These are phyloP conservation scores for Themeda triandra DNA, from an alignment of 176 grass and related monocot species.

Conservation along the genomic window DNA sequence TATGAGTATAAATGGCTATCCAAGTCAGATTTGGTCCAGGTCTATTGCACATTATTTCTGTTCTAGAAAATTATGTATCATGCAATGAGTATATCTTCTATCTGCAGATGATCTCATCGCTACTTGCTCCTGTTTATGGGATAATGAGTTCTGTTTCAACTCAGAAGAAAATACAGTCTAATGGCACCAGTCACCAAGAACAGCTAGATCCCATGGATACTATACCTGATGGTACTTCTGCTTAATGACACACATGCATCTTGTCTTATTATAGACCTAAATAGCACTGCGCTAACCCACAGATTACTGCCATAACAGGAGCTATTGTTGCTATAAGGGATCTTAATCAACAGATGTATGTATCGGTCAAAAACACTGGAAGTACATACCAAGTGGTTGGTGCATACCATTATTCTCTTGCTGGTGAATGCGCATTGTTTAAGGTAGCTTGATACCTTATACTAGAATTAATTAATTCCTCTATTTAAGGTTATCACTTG, in stretches of 20 bases:
- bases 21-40: slow-evolving; percentile 12
- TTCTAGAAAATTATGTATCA: not conserved
- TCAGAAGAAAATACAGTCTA: slow-evolving; percentile 34
- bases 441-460: slow-evolving; percentile 40
- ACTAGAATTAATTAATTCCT: slow-evolving; percentile 12
- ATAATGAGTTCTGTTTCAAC: slow-evolving; percentile 43
- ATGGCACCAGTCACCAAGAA: slow-evolving; percentile 30
- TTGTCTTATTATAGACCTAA: slow-evolving; percentile 13
- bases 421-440: slow-evolving; percentile 67
- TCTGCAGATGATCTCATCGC: slow-evolving; percentile 59
- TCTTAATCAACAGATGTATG: slow-evolving; percentile 78
- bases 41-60: not conserved
- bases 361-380: slow-evolving; percentile 57
- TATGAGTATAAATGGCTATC: slow-evolving; percentile 6
- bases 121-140: slow-evolving; percentile 56
- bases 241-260: slow-evolving; percentile 1
- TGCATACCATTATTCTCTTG: slow-evolving; percentile 67
- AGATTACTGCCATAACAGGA: slow-evolving; percentile 46
- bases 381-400: slow-evolving; percentile 60
- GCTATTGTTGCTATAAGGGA: slow-evolving; percentile 78
- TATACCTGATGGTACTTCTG: slow-evolving; percentile 73
- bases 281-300: slow-evolving; percentile 19
- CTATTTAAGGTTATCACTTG: slow-evolving; percentile 28
- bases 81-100: not conserved
- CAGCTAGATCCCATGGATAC: slow-evolving; percentile 38